A percentile compares a stretch with the other conserved stretches of the same genome.
These are phyloP conservation scores for Nothophoma quercina DNA, from an alignment of 2,329 filamentous ascomycete genomes.

Conservation along the genomic window DNA sequence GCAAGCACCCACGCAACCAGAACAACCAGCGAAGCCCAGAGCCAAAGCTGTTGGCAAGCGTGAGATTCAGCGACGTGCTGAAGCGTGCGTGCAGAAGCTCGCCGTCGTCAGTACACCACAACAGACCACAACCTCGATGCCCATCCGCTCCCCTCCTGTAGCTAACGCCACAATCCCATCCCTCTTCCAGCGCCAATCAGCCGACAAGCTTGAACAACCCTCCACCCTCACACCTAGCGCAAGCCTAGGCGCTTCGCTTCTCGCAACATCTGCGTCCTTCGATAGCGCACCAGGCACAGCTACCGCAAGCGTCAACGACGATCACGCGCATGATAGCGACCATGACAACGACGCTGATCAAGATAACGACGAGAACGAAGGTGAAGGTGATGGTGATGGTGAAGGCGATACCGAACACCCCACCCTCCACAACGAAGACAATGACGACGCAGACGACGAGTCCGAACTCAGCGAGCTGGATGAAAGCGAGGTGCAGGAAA, in stretches of 20 bases:
- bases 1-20: slow-evolving; percentile 27
- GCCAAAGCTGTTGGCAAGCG: slow-evolving; percentile 67
- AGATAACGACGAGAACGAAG: slow-evolving; percentile 38
- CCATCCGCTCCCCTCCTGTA: slow-evolving; percentile 44
- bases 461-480: slow-evolving; percentile 63
- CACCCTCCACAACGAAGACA: slow-evolving; percentile 53
- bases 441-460: slow-evolving; percentile 62
- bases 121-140: slow-evolving; percentile 38
- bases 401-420: slow-evolving; percentile 54
- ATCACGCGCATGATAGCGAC: slow-evolving; percentile 30
- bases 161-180: slow-evolving; percentile 23
- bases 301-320: slow-evolving; percentile 45
- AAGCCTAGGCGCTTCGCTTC: slow-evolving; percentile 20
- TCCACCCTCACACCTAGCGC: slow-evolving; percentile 4
- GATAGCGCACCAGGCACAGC: slow-evolving; percentile 50
- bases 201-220: slow-evolving; percentile 26
- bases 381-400: slow-evolving; percentile 53
- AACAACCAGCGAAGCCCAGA: slow-evolving; percentile 42
- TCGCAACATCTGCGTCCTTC: slow-evolving; percentile 43
- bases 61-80: slow-evolving; percentile 66
- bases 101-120: slow-evolving; percentile 38
- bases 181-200: slow-evolving; percentile 27
- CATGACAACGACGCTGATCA: slow-evolving; percentile 38
- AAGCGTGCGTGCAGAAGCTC: slow-evolving; percentile 60
- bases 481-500: slow-evolving; percentile 50